Evolutionary conservation across 2,329 filamentous ascomycete genomes (phyloP).

Genomic region (Pyrenophora tritici-repentis): DNA sequence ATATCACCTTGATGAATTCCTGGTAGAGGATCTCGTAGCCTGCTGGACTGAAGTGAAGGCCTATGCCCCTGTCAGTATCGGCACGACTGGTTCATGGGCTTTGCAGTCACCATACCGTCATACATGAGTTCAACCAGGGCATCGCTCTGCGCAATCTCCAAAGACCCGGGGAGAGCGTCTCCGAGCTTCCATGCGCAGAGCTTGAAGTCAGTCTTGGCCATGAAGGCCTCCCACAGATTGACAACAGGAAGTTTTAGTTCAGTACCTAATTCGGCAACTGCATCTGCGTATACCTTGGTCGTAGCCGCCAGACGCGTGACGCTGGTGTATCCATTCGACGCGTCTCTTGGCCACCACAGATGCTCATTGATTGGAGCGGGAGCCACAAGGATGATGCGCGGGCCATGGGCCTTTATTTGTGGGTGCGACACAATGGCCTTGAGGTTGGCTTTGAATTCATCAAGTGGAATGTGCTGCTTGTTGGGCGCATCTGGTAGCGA

Average conservation of each 20-base stretch:
- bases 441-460: slow-evolving; percentile 75
- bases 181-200: slow-evolving; percentile 45
- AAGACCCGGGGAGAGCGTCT: slow-evolving; percentile 60
- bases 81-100: not conserved
- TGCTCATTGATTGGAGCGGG: slow-evolving; percentile 85
- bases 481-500: slow-evolving; percentile 66
- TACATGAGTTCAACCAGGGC: slow-evolving; percentile 57
- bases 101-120: slow-evolving; percentile 55
- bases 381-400: slow-evolving; percentile 76
- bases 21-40: slow-evolving; percentile 63
- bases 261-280: slow-evolving; percentile 65
- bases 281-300: slow-evolving; percentile 68
- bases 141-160: slow-evolving; percentile 63
- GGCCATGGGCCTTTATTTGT: slow-evolving; percentile 68
- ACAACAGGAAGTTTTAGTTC: slow-evolving; percentile 65
- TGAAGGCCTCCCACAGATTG: slow-evolving; percentile 80
- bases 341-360: slow-evolving; percentile 59
- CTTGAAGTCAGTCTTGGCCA: slow-evolving; percentile 65
- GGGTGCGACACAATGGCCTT: slow-evolving; percentile 73
- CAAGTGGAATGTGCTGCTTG: slow-evolving; percentile 77
- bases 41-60: slow-evolving; percentile 62
- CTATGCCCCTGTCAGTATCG: slow-evolving; percentile 38
- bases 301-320: slow-evolving; percentile 61
- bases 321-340: slow-evolving; percentile 42
- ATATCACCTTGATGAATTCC: slow-evolving; percentile 59